Evolutionary conservation across 805 yeast species (phyloP), one percentile per base, ranked within the genome.

Genomic region (Yarrowia hollandica): DNA sequence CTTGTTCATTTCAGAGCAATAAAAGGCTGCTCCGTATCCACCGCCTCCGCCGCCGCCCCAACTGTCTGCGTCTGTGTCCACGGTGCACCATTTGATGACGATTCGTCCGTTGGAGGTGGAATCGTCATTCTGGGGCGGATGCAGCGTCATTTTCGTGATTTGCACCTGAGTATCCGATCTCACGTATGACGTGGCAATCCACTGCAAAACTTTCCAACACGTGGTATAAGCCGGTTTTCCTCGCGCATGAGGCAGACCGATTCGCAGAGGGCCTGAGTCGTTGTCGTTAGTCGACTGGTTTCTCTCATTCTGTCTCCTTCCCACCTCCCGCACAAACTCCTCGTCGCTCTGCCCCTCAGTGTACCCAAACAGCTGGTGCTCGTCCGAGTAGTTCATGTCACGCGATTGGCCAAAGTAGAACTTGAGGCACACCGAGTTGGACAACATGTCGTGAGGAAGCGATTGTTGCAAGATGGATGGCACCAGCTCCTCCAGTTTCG

Each of bases 351-450:
- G 22, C 11, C 55, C 55, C 30, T 48, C 55, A 3, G 39, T n/a
- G 16, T 22, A 48, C 9, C 55, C 55, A 48, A 48, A 48, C 39
- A 48, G 21, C 30, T 33, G 55, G 30, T 33, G 38, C 9, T 48
- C 39, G 30, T 48, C 55, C 22, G 39, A 33, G 16, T 31, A 48
- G 55, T 31, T 33, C 38, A 23, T 23, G 28, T 33, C 55, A 2
- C 55, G 28, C 3, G 55, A 21, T 22, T 33, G 55, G 19, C 58
- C 58, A 37, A 52, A 52, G 35, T 35, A 37, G 35, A 52, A 52
- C 58, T 52, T 52, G 58, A 52, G 58, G 14, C 42, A 25, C 15
- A 52, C 58, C 15, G 42, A 37, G 26, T 52, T 35, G 35, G 58
- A 52, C 25, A 52, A 26, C 44, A 52, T 35, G 4, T 52, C 44